A percentile compares a stretch with the other conserved stretches of the same genome.
Conservation (phyloP, 1,139 yeast species). For the Yamadazyma atmosphaerica region DNA sequence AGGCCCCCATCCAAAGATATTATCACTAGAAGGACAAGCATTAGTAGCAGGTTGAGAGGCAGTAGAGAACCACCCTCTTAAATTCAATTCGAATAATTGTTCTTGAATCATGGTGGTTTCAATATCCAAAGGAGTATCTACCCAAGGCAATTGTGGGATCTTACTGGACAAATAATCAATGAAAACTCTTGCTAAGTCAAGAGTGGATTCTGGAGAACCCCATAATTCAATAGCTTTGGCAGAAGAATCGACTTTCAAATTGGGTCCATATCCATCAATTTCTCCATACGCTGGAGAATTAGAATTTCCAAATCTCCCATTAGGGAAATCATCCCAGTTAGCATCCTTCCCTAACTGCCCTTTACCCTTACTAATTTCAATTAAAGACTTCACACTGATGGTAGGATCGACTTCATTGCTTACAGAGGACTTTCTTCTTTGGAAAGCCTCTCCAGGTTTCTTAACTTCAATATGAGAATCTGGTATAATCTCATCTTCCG, state of each 20-base stretch:
- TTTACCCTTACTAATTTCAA: conserved; percentile 81
- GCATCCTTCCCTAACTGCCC: conserved; percentile 90
- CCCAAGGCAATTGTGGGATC: conserved; percentile 86
- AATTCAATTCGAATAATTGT: conserved; percentile 76
- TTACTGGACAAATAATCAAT: conserved; percentile 73
- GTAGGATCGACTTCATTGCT: conserved; percentile 43
- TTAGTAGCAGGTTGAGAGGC: conserved; percentile 96
- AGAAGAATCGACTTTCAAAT: conserved; percentile 69
- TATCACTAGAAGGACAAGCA: conserved; percentile 73
- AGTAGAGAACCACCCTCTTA: conserved; percentile 76
- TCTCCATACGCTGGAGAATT: conserved; percentile 98
- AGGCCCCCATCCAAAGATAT: conserved; percentile 98
- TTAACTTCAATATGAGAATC: conserved; percentile 6
- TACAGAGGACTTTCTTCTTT: conserved; percentile 47
- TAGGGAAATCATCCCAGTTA: conserved; percentile 98
- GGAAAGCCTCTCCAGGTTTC: conserved; percentile 5
- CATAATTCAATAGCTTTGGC: conserved; percentile 70
- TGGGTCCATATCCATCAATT: conserved; percentile 95
- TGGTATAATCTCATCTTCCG: conserved; percentile 19
- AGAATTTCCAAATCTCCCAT: conserved; percentile 97
- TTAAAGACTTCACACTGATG: conserved; percentile 51
- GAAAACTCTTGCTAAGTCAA: conserved; percentile 70
- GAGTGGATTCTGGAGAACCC: conserved; percentile 73
- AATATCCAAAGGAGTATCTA: conserved; percentile 77
- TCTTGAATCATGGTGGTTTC: conserved; percentile 94